phyloP scores from a whole-genome alignment of 495 filamentous ascomycete species.

The Aspergillus cavernicola region DNA sequence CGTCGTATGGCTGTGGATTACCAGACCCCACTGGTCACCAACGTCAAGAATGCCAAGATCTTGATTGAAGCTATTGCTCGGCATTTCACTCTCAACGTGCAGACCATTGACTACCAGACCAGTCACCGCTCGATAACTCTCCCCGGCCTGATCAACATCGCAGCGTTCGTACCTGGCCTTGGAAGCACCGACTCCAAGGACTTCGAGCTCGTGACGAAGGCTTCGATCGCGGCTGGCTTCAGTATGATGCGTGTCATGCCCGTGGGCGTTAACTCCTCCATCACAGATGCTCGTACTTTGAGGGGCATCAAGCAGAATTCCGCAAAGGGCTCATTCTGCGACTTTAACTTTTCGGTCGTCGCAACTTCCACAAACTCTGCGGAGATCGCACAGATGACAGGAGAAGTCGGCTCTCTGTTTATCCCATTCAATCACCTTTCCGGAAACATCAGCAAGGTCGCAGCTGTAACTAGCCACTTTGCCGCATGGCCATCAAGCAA shows the following conservation, averaged over 20 bases:
- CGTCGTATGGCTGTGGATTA: conserved; percentile 98
- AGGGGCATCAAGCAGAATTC: conserved; percentile 75
- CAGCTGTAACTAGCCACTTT: conserved; percentile 77
- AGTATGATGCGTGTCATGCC: conserved; percentile 83
- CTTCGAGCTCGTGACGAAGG: conserved; percentile 66
- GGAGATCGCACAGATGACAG: conserved; percentile 66
- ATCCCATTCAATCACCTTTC: conserved; percentile 86
- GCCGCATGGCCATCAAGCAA: conserved; percentile 77
- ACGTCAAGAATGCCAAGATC: conserved; percentile 99
- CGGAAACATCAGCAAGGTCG: conserved; percentile 83
- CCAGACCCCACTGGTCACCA: conserved; percentile 94
- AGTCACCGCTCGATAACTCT: conserved; percentile 74
- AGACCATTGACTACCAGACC: conserved; percentile 82
- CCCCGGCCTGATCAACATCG: conserved; percentile 75
- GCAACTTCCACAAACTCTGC: conserved; percentile 74
- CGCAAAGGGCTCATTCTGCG: conserved; percentile 63
- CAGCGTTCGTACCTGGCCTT: conserved; percentile 74
- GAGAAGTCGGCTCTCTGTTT: conserved; percentile 79
- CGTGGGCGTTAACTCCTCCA: conserved; percentile 65
- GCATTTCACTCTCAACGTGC: conserved; percentile 77
- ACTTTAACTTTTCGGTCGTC: conserved; percentile 83
- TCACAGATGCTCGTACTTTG: conserved; percentile 68
- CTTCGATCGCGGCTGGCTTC: conserved; percentile 74
- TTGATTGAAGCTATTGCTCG: conserved; percentile 90
- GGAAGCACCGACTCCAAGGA: conserved; percentile 61